These are phyloP conservation scores for Cladophialophora chaetospira DNA, from an alignment of 2,329 filamentous ascomycete species.

Conservation along the genomic window DNA sequence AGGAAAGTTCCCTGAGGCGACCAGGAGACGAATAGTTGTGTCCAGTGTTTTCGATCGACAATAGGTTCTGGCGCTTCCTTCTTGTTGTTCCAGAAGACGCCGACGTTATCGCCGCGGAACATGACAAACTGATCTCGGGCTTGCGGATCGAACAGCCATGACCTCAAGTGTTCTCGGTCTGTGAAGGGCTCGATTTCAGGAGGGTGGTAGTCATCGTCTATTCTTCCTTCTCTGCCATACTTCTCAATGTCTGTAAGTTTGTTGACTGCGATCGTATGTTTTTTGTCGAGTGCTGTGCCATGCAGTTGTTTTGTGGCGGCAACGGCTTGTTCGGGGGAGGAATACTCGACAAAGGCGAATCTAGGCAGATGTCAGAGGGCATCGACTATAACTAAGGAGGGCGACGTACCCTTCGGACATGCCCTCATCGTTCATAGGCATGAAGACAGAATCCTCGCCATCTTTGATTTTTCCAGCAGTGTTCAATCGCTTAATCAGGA, in stretches of 20 bases:
- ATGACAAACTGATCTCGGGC: constrained; percentile 95
- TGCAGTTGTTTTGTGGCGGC: constrained; percentile 88
- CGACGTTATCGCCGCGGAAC: constrained; percentile 88
- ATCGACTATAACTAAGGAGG: background rate
- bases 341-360: constrained; percentile 97
- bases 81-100: constrained; percentile 98
- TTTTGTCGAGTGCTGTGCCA: constrained; percentile 88
- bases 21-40: constrained; percentile 97
- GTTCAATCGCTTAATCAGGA: constrained; percentile 90
- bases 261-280: constrained; percentile 92
- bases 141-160: constrained; percentile 85
- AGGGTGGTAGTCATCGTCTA: constrained; percentile 85
- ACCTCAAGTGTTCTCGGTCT: constrained; percentile 92
- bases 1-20: constrained; percentile 92
- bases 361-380: constrained; percentile 38
- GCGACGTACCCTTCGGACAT: constrained; percentile 76
- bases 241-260: constrained; percentile 98
- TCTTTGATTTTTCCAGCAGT: constrained; percentile 70
- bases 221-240: constrained; percentile 87
- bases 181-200: constrained; percentile 82
- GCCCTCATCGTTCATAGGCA: constrained; percentile 87
- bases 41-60: constrained; percentile 94
- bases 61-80: constrained; percentile 84
- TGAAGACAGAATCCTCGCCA: constrained; percentile 83
- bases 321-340: constrained; percentile 83